These are phyloP conservation scores for Candida anutae DNA, from an alignment of 1,139 yeast genomes.

Conservation along the genomic window DNA sequence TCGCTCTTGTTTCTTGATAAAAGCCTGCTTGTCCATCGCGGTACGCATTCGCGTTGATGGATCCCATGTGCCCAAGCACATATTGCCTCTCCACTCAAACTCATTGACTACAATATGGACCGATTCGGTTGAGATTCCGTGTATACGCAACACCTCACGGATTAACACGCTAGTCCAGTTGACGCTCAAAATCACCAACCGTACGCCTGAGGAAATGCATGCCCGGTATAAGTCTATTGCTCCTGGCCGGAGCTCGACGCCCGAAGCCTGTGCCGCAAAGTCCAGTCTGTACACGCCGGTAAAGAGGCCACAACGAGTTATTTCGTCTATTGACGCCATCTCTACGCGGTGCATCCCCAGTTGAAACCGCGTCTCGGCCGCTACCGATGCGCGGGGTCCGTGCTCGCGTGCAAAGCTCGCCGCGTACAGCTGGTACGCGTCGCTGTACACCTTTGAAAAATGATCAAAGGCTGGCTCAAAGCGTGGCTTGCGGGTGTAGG, in stretches of 20 bases:
- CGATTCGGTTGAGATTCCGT: constrained; percentile 23
- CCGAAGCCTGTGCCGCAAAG: constrained; percentile 25
- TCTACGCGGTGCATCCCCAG: constrained; percentile 41
- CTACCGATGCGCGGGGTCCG: constrained; percentile 13
- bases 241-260: constrained; percentile 36
- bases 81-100: constrained; percentile 23
- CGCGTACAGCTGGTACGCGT: constrained; percentile 22
- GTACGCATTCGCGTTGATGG: constrained; percentile 33
- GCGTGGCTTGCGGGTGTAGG: constrained; percentile 32
- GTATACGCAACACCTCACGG: constrained; percentile 22
- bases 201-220: constrained; percentile 18
- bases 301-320: constrained; percentile 35
- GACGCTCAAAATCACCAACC: constrained; percentile 47
- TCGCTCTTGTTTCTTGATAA: constrained; percentile 12
- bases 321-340: constrained; percentile 40
- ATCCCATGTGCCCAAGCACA: constrained; percentile 34
- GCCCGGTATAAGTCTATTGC: constrained; percentile 29
- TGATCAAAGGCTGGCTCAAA: constrained; percentile 34
- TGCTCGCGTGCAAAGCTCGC: constrained; percentile 10
- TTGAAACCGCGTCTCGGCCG: constrained; percentile 38
- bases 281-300: constrained; percentile 27
- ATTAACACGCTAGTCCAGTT: constrained; percentile 59
- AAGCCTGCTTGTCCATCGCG: constrained; percentile 45
- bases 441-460: constrained; percentile 38
- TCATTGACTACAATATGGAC: constrained; percentile 40